These are phyloP conservation scores for Aspergillus glaucus DNA, from an alignment of 2,329 filamentous ascomycete genomes.

Conservation along the genomic window DNA sequence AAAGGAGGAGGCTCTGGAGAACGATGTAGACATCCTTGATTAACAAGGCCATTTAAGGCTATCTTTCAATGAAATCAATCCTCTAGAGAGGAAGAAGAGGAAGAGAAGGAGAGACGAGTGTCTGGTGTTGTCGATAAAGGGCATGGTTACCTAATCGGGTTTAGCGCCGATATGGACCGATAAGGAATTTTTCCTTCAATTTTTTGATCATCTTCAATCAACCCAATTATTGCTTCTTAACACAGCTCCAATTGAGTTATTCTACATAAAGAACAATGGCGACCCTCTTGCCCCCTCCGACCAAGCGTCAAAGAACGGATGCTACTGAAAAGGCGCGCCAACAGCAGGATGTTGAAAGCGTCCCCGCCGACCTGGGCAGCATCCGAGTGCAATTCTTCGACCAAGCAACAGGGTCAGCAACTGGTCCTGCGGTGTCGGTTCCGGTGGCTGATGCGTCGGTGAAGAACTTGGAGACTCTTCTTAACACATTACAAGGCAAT, in stretches of 20 bases:
- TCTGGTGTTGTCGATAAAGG: neutral
- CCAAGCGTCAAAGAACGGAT: conserved; percentile 78
- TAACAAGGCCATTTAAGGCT: neutral
- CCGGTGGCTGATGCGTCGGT: conserved; percentile 78
- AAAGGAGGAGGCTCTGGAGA: conserved; percentile 14
- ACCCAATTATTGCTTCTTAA: neutral
- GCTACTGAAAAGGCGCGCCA: conserved; percentile 62
- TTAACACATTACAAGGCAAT: conserved; percentile 77
- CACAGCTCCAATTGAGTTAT: neutral
- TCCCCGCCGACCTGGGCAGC: conserved; percentile 64
- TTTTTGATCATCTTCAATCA: conserved; percentile 1
- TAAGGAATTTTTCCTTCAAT: conserved; percentile 12
- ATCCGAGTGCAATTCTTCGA: conserved; percentile 86
- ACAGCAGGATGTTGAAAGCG: conserved; percentile 66
- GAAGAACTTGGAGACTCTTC: conserved; percentile 78
- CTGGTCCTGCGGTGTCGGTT: conserved; percentile 65
- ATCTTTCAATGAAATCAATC: neutral
- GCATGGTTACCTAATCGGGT: conserved; percentile 9
- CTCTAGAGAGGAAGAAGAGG: neutral
- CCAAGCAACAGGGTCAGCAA: conserved; percentile 62
- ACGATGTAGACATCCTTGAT: neutral
- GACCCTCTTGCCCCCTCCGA: conserved; percentile 74
- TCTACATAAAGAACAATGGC: conserved; percentile 52
- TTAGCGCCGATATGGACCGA: conserved; percentile 13
- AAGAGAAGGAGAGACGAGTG: neutral